phyloP scores from a whole-genome alignment of 805 yeast genomes.

The Metschnikowia anglica region DNA sequence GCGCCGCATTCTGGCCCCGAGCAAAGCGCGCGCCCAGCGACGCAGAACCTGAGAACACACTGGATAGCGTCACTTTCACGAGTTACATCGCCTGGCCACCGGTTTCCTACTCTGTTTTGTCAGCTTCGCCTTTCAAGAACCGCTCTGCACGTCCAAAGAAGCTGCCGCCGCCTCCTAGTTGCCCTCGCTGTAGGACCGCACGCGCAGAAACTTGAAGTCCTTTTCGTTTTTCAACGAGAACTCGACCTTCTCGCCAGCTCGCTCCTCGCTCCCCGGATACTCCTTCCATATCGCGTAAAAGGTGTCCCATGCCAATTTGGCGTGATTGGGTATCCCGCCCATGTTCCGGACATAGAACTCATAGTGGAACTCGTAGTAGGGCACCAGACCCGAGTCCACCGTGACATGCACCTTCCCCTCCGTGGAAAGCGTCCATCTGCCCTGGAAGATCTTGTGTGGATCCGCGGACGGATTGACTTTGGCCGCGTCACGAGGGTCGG shows the following conservation, averaged over 20 bases:
- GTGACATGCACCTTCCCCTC: constrained; percentile 50
- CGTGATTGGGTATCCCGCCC: constrained; percentile 59
- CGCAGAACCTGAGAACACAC: no score
- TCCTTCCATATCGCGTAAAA: constrained; percentile 56
- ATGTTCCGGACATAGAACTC: constrained; percentile 56
- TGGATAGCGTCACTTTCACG: no score
- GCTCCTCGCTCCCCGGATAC: constrained; percentile 40
- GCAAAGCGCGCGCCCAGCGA: no score
- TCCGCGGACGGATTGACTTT: constrained; percentile 21
- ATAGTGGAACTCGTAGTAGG: constrained; percentile 62
- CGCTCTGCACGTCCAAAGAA: no score
- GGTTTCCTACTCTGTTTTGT: no score
- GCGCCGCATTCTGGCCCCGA: no score
- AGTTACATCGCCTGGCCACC: no score
- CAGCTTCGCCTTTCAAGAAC: no score
- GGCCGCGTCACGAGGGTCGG: constrained; percentile 19
- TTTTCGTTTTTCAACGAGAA: constrained; percentile 70
- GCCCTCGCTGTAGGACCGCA: constrained; percentile 37
- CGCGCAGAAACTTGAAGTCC: constrained; percentile 74
- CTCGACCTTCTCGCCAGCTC: constrained; percentile 47
- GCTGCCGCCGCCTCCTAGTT: no score
- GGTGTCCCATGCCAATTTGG: constrained; percentile 68
- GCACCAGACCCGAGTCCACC: constrained; percentile 57
- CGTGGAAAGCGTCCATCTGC: constrained; percentile 57
- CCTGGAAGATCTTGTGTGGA: constrained; percentile 42